Conservation (phyloP, 345 rosid species). For the Moricandia arvensis region DNA sequence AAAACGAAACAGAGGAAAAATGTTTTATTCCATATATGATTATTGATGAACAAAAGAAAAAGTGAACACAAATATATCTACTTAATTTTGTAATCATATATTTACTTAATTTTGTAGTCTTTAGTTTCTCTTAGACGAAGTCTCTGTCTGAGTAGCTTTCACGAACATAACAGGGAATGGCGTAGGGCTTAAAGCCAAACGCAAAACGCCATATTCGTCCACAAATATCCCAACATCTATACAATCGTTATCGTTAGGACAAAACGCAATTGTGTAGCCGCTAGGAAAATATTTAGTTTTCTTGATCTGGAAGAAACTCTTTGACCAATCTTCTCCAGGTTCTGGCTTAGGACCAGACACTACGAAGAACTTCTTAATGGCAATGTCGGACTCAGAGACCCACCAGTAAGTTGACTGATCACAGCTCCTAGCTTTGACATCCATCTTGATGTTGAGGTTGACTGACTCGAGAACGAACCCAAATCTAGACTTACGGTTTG, state of each 20-base stretch:
- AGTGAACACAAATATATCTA: neutral
- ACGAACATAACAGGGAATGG: slow-evolving; percentile 56
- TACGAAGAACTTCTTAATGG: slow-evolving; percentile 38
- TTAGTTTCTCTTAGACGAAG: neutral
- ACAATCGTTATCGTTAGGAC: slow-evolving; percentile 49
- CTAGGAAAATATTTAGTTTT: slow-evolving; percentile 23
- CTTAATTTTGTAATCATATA: neutral
- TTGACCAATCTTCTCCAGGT: slow-evolving; percentile 17
- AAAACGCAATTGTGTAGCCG: slow-evolving; percentile 55
- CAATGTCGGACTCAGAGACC: slow-evolving; percentile 40
- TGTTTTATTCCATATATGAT: neutral
- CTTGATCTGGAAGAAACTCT: slow-evolving; percentile 63
- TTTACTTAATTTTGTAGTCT: neutral
- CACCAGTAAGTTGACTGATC: slow-evolving; percentile 50
- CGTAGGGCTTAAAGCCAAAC: slow-evolving; percentile 47
- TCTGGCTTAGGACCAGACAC: slow-evolving; percentile 46
- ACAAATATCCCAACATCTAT: slow-evolving; percentile 51
- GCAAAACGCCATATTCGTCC: slow-evolving; percentile 40
- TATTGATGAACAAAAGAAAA: neutral
- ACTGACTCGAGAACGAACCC: slow-evolving; percentile 11
- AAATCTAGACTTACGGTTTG: slow-evolving; percentile 10
- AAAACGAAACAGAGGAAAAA: neutral
- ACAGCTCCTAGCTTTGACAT: slow-evolving; percentile 17
- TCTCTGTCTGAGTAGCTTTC: slow-evolving; percentile 32
- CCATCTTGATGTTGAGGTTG: slow-evolving; percentile 42